Conservation (phyloP, 305 asterid species). For the Fraxinus sp. region DNA sequence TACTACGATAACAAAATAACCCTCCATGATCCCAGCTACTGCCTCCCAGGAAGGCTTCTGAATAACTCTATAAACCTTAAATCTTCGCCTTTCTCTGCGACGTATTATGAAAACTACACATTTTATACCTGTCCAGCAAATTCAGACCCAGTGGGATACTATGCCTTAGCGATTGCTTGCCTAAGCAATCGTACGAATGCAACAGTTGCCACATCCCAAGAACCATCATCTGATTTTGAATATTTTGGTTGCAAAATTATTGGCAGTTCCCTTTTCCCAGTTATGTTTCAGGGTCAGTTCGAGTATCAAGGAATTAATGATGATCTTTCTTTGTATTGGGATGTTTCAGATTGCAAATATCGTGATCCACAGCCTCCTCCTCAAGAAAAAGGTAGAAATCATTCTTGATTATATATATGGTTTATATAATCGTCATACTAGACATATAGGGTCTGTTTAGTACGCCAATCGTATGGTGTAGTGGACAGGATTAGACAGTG, state of each 20-base stretch:
- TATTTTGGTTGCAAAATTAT: slow-evolving; percentile 9
- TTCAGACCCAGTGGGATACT: neutral
- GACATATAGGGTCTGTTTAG: neutral
- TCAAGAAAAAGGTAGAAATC: neutral
- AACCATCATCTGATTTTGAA: neutral
- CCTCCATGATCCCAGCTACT: slow-evolving; percentile 30
- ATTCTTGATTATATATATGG: neutral
- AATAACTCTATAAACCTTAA: slow-evolving; percentile 20
- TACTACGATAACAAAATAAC: neutral
- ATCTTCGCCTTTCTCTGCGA: slow-evolving; percentile 7
- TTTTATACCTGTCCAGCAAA: slow-evolving; percentile 25
- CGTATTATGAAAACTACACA: neutral
- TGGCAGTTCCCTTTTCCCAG: slow-evolving; percentile 19
- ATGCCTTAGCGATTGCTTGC: slow-evolving; percentile 13
- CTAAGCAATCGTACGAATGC: slow-evolving; percentile 24
- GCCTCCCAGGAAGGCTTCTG: slow-evolving; percentile 25
- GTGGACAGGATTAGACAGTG: no score
- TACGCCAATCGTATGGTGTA: neutral
- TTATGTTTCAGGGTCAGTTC: neutral
- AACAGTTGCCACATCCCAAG: slow-evolving; percentile 13
- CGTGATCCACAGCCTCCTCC: slow-evolving; percentile 1
- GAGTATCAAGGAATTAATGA: neutral
- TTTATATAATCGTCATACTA: no score
- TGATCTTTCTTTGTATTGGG: slow-evolving; percentile 19
- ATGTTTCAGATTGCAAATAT: slow-evolving; percentile 16